These are phyloP conservation scores for Garcia nutans DNA, from an alignment of 345 rosid species.

Conservation along the genomic window DNA sequence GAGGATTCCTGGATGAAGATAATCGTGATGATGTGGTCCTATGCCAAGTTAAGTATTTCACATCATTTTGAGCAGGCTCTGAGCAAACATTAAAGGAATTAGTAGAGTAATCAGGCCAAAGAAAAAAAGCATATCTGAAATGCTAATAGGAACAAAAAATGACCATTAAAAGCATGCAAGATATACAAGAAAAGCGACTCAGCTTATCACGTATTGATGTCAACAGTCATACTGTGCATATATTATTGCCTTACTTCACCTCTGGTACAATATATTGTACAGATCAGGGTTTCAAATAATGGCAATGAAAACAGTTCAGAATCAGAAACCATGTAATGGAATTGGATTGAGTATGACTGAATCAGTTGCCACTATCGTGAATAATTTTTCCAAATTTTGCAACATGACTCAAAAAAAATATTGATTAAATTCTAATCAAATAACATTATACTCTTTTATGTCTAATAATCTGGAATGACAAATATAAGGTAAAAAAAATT, in stretches of 20 bases:
- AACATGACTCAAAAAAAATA: no score
- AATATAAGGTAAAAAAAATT: no score
- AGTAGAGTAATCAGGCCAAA: slow-evolving; percentile 12
- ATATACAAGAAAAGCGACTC: background rate
- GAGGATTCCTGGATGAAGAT: slow-evolving; percentile 69
- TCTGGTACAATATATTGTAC: background rate
- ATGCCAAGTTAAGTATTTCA: slow-evolving; percentile 88
- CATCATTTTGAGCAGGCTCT: slow-evolving; percentile 67
- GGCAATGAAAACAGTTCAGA: no score
- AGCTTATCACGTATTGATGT: background rate
- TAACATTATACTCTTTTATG: no score
- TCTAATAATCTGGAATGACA: no score
- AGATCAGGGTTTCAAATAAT: no score
- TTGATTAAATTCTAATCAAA: no score
- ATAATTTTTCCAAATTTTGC: no score
- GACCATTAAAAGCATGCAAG: background rate
- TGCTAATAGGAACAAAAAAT: background rate
- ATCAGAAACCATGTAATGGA: no score
- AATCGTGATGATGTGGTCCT: slow-evolving; percentile 84
- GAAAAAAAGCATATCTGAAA: background rate
- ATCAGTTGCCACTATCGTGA: no score
- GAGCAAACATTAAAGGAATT: slow-evolving; percentile 28
- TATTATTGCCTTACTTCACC: background rate
- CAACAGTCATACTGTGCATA: background rate
- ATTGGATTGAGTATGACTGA: no score